Evolutionary conservation across 768 basidiomycete genomes (phyloP).

Genomic region (Pilatotrama ljubarskyi): DNA sequence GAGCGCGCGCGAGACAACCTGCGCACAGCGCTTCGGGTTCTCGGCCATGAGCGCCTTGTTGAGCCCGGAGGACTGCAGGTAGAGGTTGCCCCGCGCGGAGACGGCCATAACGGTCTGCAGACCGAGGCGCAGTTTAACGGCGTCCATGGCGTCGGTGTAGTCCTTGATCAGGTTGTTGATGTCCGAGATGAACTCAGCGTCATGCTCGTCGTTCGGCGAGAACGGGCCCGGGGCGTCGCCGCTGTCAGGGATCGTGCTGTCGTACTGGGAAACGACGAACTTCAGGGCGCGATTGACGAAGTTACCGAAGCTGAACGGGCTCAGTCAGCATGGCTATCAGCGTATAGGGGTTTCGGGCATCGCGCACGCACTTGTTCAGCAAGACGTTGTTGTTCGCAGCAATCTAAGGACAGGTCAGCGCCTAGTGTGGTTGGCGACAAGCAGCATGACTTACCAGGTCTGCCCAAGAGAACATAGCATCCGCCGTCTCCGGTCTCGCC

Average conservation of each 20-base stretch:
- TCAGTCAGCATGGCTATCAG: not conserved
- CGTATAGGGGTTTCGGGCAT: not conserved
- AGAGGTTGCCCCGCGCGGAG: conserved; percentile 87
- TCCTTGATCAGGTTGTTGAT: conserved; percentile 77
- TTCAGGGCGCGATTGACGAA: conserved; percentile 95
- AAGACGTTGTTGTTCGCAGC: conserved; percentile 91
- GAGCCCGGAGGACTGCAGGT: conserved; percentile 90
- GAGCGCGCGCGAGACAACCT: conserved; percentile 85
- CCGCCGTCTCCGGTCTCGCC: conserved; percentile 89
- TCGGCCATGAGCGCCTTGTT: conserved; percentile 85
- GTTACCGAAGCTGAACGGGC: conserved; percentile 77
- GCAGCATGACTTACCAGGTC: conserved; percentile 67
- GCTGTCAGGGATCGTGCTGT: conserved; percentile 77
- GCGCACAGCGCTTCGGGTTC: conserved; percentile 83
- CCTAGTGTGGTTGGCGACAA: too few relatives aligned
- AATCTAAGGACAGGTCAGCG: conserved; percentile 49
- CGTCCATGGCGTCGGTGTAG: conserved; percentile 88
- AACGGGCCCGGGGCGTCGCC: conserved; percentile 68
- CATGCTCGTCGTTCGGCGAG: conserved; percentile 62
- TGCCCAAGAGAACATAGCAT: conserved; percentile 96
- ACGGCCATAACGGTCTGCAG: conserved; percentile 88
- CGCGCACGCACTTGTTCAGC: conserved; percentile 75
- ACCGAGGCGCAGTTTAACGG: conserved; percentile 84
- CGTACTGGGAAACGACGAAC: conserved; percentile 86
- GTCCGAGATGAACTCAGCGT: conserved; percentile 75